Evolutionary conservation across 176 grass and related monocot genomes (phyloP).

Genomic region (Puccinellia tenuiflora): DNA sequence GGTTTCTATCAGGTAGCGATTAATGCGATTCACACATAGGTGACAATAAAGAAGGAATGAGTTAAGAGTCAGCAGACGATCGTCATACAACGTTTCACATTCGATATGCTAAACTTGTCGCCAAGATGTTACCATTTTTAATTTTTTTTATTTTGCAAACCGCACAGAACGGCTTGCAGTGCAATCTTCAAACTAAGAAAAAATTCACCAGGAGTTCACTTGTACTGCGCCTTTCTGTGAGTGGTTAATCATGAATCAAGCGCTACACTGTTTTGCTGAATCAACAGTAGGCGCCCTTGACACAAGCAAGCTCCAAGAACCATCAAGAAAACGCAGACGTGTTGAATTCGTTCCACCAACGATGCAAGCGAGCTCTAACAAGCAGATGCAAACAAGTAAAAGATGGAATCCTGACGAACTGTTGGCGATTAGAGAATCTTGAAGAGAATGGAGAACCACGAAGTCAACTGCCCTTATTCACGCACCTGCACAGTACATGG

Average conservation of each 20-base stretch:
- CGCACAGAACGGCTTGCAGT: not conserved
- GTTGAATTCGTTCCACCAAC: not conserved
- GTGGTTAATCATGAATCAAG: not conserved
- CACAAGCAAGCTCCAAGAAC: slow-evolving; percentile 16
- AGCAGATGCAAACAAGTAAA: not conserved
- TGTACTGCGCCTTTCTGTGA: not conserved
- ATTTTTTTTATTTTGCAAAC: not conserved
- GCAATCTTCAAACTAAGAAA: not conserved
- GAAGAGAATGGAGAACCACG: no score
- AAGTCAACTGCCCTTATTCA: no score
- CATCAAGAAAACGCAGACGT: not conserved
- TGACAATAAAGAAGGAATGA: slow-evolving; percentile 1
- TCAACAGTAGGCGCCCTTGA: not conserved
- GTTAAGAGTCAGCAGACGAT: not conserved
- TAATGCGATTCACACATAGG: not conserved
- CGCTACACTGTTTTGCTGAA: not conserved
- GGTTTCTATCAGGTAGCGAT: slow-evolving; percentile 4
- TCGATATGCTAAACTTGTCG: not conserved
- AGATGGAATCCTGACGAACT: not conserved
- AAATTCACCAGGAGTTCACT: not conserved
- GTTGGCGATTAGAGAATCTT: not conserved
- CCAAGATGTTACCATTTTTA: not conserved
- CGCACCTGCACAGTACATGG: not conserved
- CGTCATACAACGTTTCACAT: not conserved
- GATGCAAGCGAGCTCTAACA: not conserved